Evolutionary conservation across 192 early-diverging fungal species (phyloP), one percentile per base, ranked within the genome.

Genomic region (Lobosporangium transversale): DNA sequence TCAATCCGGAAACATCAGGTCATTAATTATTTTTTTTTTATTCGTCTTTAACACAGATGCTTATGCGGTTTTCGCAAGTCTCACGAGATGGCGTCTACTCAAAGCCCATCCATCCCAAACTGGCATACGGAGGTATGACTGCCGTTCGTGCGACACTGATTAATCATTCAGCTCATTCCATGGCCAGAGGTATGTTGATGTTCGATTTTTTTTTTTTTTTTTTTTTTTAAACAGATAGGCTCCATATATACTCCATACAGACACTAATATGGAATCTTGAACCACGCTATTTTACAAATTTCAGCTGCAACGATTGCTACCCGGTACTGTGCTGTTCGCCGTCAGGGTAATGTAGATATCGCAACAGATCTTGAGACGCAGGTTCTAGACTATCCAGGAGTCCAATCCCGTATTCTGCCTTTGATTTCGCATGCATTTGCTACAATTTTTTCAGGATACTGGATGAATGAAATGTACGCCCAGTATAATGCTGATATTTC

Each of bases 61-160:
- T 94, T 51, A 92, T 92, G 92, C 89, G 91, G 79, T 93, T 93
- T 80, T 87, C 94, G 53, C 91, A 93, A 81, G 90, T 95, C 31
- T 84, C 84, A 36, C 81, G 85, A 20, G 79, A 85, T 27, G 91
- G 92, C 27, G 83, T 86, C 17, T 91, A 93, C 55, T 85, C 89
- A 23, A 88, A 91, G 70, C 91, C 92, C 17, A 83, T 90, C 11
- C 80, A 92, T 30, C 85, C 88, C 20, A 92, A 95, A 81, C 82
- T 93, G 30, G 87, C 90, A 14, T 95, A 93, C 64, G 90, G 88
- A 24, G 82, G 86, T 62, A 90, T 92, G 89, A 85, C 91, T 32
- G 82, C 81, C 26, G 92, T 91, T 80, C 89, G 91, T 18, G 89
- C 83, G 23, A 89, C 90, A 53, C 81, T 93, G 43, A 80, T 91